Percentiles rank a stretch among this genome's conserved stretches.
Conservation (phyloP, 495 filamentous ascomycete genomes). For the Physcia stellaris region DNA sequence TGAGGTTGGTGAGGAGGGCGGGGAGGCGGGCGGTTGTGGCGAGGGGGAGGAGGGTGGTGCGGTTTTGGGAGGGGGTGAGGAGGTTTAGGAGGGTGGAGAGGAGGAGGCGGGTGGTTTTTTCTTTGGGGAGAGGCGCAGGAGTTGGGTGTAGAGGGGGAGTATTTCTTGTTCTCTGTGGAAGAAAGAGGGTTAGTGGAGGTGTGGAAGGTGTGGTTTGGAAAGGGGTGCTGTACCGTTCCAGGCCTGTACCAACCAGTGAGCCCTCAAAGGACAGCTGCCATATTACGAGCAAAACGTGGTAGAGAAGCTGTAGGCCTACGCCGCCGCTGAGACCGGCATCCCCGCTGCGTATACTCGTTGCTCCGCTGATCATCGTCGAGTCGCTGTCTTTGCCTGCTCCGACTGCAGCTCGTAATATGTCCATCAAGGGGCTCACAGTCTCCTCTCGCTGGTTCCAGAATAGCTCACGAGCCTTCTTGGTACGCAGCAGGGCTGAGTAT, state of each 20-base stretch:
- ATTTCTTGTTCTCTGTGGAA: constrained; percentile 71
- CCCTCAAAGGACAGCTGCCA: constrained; percentile 97
- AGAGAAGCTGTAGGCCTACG: constrained; percentile 84
- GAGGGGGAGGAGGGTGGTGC: constrained; percentile 60
- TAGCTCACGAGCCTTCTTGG: constrained; percentile 53
- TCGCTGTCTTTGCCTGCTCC: constrained; percentile 53
- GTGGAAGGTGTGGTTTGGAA: neutral
- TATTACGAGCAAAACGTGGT: constrained; percentile 80
- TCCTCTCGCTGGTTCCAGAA: constrained; percentile 84
- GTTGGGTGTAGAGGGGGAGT: constrained; percentile 74
- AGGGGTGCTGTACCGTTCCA: constrained; percentile 55
- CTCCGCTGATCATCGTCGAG: constrained; percentile 49
- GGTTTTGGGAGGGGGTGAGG: constrained; percentile 51
- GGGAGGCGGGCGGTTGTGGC: constrained; percentile 76
- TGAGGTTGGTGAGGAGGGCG: constrained; percentile 63
- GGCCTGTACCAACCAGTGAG: constrained; percentile 63
- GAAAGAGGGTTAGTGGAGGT: neutral
- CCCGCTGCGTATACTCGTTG: constrained; percentile 39
- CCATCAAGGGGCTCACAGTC: constrained; percentile 67
- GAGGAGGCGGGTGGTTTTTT: constrained; percentile 89
- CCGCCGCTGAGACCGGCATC: constrained; percentile 62
- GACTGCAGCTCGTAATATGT: constrained; percentile 68
- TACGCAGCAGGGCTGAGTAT: constrained; percentile 77
- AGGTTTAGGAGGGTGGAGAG: constrained; percentile 83
- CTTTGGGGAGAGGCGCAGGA: constrained; percentile 90